These are phyloP conservation scores for Raffaelea arxii DNA, from an alignment of 2,329 filamentous ascomycete species.

Conservation along the genomic window DNA sequence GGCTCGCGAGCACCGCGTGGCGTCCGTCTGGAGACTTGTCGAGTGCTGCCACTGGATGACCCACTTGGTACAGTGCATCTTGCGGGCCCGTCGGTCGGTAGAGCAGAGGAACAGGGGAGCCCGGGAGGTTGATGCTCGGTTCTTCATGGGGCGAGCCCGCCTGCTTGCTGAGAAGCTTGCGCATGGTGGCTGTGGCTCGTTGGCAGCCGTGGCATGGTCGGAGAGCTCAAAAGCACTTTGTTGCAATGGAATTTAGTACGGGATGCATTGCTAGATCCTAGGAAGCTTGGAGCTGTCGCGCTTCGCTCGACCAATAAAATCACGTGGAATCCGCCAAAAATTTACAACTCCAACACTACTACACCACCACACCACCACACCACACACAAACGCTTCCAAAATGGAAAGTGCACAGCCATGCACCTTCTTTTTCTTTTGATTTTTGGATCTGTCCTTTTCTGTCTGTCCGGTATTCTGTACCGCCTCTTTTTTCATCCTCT, in stretches of 20 bases:
- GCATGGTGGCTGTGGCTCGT: slow-evolving; percentile 27
- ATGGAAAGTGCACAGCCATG: slow-evolving; percentile 4
- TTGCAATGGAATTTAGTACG: too few relatives aligned
- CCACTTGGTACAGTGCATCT: slow-evolving; percentile 41
- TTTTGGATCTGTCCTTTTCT: not conserved
- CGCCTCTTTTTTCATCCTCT: slow-evolving; percentile 34
- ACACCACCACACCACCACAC: too few relatives aligned
- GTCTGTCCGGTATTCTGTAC: slow-evolving; percentile 18
- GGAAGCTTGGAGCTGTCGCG: too few relatives aligned
- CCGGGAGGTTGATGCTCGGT: slow-evolving; percentile 31
- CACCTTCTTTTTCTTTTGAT: not conserved
- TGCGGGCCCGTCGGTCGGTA: slow-evolving; percentile 47
- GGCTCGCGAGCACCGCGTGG: slow-evolving; percentile 46
- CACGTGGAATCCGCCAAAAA: too few relatives aligned
- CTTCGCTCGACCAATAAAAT: too few relatives aligned
- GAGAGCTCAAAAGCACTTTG: too few relatives aligned
- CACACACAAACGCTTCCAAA: too few relatives aligned
- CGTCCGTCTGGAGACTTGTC: slow-evolving; percentile 49
- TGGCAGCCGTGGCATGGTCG: not conserved
- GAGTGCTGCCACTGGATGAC: slow-evolving; percentile 45
- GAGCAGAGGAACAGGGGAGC: slow-evolving; percentile 31
- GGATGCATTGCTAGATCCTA: too few relatives aligned
- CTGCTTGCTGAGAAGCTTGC: slow-evolving; percentile 49
- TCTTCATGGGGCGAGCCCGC: slow-evolving; percentile 36
- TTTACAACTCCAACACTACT: too few relatives aligned